Conservation (phyloP, 2,329 filamentous ascomycete species). For the Penicillium sp. region DNA sequence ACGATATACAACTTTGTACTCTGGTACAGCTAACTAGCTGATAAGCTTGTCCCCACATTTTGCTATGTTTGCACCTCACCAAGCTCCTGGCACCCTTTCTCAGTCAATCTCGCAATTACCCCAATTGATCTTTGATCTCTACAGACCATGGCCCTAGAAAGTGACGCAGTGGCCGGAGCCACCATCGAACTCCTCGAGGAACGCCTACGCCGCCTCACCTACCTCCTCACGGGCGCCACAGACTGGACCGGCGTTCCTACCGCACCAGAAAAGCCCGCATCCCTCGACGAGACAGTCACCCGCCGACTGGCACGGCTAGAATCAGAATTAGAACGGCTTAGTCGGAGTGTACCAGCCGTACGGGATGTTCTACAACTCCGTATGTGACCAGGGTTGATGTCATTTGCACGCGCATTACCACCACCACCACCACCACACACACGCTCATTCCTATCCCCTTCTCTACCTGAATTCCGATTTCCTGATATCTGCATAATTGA, state of each 20-base stretch:
- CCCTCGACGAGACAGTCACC: conserved; percentile 39
- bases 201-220: conserved; percentile 45
- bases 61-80: conserved; percentile 20
- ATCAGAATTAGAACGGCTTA: conserved; percentile 37
- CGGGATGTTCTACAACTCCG: conserved; percentile 44
- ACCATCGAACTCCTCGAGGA: conserved; percentile 46
- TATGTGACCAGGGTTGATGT: conserved; percentile 20
- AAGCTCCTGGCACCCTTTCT: conserved; percentile 4
- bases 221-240: conserved; percentile 43
- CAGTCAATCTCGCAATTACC: neutral
- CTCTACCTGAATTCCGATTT: neutral
- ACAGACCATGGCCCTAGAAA: conserved; percentile 34
- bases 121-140: neutral
- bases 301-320: conserved; percentile 41
- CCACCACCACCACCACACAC: neutral
- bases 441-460: neutral
- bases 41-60: conserved; percentile 21
- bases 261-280: conserved; percentile 32
- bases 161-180: conserved; percentile 36
- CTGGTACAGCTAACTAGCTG: neutral
- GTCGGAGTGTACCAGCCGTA: conserved; percentile 37
- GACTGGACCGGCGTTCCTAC: conserved; percentile 41
- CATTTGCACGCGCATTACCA: neutral
- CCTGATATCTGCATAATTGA: neutral
- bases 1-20: neutral